phyloP scores from a whole-genome alignment of 495 filamentous ascomycete species.

The Penicillium silybi region DNA sequence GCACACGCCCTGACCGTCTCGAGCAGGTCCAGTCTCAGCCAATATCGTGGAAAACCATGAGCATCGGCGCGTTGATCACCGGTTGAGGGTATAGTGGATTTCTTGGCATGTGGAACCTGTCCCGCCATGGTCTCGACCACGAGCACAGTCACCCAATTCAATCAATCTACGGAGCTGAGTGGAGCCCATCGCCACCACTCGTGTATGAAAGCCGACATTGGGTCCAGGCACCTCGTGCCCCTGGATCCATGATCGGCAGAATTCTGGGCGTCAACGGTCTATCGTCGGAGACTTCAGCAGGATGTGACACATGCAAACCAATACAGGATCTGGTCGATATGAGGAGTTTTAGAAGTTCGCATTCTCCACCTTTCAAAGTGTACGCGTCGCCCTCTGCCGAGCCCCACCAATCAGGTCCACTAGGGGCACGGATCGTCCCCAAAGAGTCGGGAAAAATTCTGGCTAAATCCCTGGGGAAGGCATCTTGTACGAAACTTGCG shows the following conservation, averaged over 20 bases:
- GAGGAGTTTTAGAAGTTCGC: slow-evolving; percentile 4
- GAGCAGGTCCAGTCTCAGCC: not conserved
- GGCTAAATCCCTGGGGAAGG: slow-evolving; percentile 1
- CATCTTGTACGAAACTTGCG: not conserved
- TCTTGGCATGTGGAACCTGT: slow-evolving; percentile 16
- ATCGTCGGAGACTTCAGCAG: not conserved
- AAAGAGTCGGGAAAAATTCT: slow-evolving; percentile 5
- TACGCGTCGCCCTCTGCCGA: slow-evolving; percentile 22
- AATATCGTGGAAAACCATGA: not conserved
- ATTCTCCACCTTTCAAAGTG: slow-evolving; percentile 12
- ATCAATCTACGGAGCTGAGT: slow-evolving; percentile 16
- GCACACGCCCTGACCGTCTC: not conserved
- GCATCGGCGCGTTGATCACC: not conserved
- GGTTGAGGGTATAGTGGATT: slow-evolving; percentile 12
- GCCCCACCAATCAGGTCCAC: slow-evolving; percentile 16
- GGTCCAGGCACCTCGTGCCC: slow-evolving; percentile 4
- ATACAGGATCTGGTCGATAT: not conserved
- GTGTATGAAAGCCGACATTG: slow-evolving; percentile 5
- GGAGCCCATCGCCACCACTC: slow-evolving; percentile 1
- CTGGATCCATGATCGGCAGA: not conserved
- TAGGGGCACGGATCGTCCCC: slow-evolving; percentile 22
- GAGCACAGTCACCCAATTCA: slow-evolving; percentile 4
- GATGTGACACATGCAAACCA: too few relatives aligned
- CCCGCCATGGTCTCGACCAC: slow-evolving; percentile 20
- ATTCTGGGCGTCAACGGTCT: not conserved